Conservation (phyloP, 176 grass and related monocot species). For the Triticum timopheevii region DNA sequence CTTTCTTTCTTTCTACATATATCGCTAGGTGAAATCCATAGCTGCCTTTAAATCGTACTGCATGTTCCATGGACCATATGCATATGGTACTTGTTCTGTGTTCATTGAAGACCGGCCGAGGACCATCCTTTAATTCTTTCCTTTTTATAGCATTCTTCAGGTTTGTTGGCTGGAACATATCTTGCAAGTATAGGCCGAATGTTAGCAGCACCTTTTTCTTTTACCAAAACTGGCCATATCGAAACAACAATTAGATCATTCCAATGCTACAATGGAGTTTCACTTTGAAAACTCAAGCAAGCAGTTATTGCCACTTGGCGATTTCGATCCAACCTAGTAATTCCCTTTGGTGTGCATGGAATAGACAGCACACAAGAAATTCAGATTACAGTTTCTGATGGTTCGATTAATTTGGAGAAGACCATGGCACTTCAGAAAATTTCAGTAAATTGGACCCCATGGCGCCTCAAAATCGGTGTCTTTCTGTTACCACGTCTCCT, state of each 20-base stretch:
- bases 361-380: neutral
- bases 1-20: constrained; percentile 17
- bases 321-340: neutral
- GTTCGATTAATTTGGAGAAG: neutral
- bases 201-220: neutral
- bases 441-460: too few species aligned
- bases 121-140: neutral
- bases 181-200: neutral
- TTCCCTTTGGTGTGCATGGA: neutral
- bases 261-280: neutral
- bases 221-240: too few species aligned
- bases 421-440: neutral
- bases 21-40: neutral
- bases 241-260: too few species aligned
- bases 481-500: neutral
- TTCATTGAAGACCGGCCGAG: neutral
- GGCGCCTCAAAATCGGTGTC: too few species aligned
- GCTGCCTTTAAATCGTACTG: neutral
- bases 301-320: neutral
- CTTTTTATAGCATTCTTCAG: neutral
- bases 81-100: neutral
- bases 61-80: neutral
- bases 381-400: neutral
- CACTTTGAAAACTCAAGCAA: neutral
- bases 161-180: neutral